These are phyloP conservation scores for Verbena officinalis DNA, from an alignment of 257 asterid species.

Conservation along the genomic window DNA sequence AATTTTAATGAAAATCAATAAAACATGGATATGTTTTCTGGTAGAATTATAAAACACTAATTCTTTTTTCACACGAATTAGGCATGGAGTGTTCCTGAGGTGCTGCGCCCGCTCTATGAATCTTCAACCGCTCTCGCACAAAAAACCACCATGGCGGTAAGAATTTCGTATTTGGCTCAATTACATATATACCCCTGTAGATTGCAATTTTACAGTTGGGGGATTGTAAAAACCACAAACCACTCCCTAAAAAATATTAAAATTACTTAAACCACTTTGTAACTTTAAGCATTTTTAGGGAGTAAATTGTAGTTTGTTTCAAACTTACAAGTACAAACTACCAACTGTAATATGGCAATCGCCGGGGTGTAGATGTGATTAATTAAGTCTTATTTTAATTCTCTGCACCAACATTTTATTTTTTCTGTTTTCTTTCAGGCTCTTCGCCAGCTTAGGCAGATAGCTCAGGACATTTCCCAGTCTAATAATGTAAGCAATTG, in stretches of 20 bases:
- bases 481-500: slow-evolving; percentile 70
- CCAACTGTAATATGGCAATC: too few species aligned
- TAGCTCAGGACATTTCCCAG: slow-evolving; percentile 82
- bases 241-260: too few species aligned
- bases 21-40: neutral
- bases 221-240: too few species aligned
- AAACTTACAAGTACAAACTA: too few species aligned
- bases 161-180: slow-evolving; percentile 11
- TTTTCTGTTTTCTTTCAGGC: slow-evolving; percentile 49
- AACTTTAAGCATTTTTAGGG: too few species aligned
- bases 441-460: slow-evolving; percentile 87
- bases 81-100: slow-evolving; percentile 97
- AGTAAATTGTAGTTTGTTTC: too few species aligned
- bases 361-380: too few species aligned
- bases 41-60: neutral
- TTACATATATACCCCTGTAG: too few species aligned
- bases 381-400: neutral
- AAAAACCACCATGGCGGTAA: slow-evolving; percentile 83
- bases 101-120: slow-evolving; percentile 90
- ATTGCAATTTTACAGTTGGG: too few species aligned
- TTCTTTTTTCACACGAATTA: slow-evolving; percentile 8
- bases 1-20: neutral
- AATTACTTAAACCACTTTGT: too few species aligned
- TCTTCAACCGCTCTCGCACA: slow-evolving; percentile 89
- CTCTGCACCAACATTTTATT: neutral